Evolutionary conservation across 2,329 filamentous ascomycete genomes (phyloP), one percentile per base, ranked within the genome.

Genomic region (Ceratocystis cubensis): DNA sequence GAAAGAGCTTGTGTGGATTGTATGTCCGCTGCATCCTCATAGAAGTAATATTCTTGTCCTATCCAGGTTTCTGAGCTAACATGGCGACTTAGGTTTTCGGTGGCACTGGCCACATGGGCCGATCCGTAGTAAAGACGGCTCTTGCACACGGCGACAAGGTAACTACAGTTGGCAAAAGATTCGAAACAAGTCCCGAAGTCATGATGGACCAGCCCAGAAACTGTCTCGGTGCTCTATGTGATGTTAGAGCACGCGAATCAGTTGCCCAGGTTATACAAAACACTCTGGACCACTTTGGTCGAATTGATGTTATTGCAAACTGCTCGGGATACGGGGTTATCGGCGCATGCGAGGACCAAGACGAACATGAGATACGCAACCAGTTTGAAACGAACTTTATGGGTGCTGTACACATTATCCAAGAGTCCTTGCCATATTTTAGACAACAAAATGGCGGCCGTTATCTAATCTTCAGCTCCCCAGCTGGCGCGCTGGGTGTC

Each of bases 351-450:
- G 94, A 97, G 76, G 94, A 97, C 76, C 94, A 97, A 77, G 91
- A 96, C 75, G 91, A 96, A 74, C 87, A 91, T 75, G 94, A 97
- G 73, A 84, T 97, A 71, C 88, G 91, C 67, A 93, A 96, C 72
- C 94, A 97, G 75, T 96, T 97, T 77, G 91, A 95, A 79, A 96
- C 92, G 25, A 99, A 99, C 76, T 96, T 96, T 76, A 93, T 96
- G 81, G 94, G 94, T 65, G 95, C 91, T 0, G 77, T 97, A 68
- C 89, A 97, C 76, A 96, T 99, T 71, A 88, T 97, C 68, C 91
- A 96, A 74, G 79, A 89, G 22, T 92, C 88, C 1, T 78, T 97
- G 46, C 91, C 92, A 0, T 91, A 96, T 76, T 95, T 97, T 71
- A 86, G 93, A 64, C 81, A 86, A 69, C 87, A 90, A 70, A 81